Evolutionary conservation across 2,329 filamentous ascomycete species (phyloP), one percentile per base, ranked within the genome.

Genomic region (Ceratocystiopsis sp.): DNA sequence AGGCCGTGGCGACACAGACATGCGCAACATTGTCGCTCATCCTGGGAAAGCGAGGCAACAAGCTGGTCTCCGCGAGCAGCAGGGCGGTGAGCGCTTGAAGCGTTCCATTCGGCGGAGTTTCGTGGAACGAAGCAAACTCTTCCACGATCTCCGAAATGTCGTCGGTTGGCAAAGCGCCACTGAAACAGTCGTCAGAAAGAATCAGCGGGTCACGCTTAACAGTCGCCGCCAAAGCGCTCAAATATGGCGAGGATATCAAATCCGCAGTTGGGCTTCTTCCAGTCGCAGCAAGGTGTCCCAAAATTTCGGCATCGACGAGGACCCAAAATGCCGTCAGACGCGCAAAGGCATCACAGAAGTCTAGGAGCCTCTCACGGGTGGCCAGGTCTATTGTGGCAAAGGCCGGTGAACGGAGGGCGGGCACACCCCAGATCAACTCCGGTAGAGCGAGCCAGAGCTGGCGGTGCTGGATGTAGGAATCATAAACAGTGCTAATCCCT

Each of bases 371-470:
- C 3, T 58, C 51, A 7, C 57, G 57, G 9, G 64, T 51, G 42
- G 49, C 53, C 19, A 43, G 45, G 21, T 48, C 47, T 9, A 17
- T 14, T 9, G 35, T 19, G 4, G 41, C 46, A 33, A 48, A 50
- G 5, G 16, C 40, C 8, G 44, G 40, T 0, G 35, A 10, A 18
- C 46, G 45, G 14, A 50, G 40, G 14, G 53, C 36, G 2, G 42
- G 38, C 21, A 41, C 18, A 17, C 45, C 43, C 53, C 57, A 62
- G 16, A 74, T 59, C 11, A 77, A 50, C 0, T 69, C 65, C 1
- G 74, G 71, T 21, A 78, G 60, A 3, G 54, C 47, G 32, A 55
- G 49, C 74, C 74, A 79, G 49, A 78, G 69, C 4, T 59, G 52
- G 33, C 54, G 59, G 45, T 75, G 59, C 32, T 59, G 58, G 15